Evolutionary conservation across 768 basidiomycete genomes (phyloP), one percentile per base, ranked within the genome.

Genomic region (Psilocybe cyanescens): DNA sequence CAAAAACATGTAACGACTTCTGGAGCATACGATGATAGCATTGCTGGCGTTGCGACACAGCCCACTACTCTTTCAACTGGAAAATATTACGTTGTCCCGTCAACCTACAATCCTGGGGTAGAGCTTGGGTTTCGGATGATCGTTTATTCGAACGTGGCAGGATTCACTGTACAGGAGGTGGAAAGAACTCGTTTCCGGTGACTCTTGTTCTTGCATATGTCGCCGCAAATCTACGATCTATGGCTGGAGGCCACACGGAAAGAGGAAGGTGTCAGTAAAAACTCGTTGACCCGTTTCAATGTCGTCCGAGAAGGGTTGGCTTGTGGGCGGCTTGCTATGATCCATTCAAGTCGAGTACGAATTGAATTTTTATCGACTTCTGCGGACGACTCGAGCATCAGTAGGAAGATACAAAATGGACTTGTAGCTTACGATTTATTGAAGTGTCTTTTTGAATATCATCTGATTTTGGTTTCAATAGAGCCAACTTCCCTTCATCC

Each of bases 301-400:
- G 91, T 93, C 14, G 86, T 81, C 45, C 95, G 83, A 8, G 92
- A 88, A 0, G 97, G 96, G 70, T 97, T 98, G 3, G 88, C 90
- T 57, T 79, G 77, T 4, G 92, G 90, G 55, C 83, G 77, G 64
- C 86, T 88, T 17, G 89, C 79, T 60, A 95, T 90, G 51, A 98
- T 86, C 92, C 92, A 94, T 70, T 98, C 89, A 37, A 98, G 78
- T 16, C 94, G 82, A 11, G 79, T 88, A 9, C 86, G 84, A 63
- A 98, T 85, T 11, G 81, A 74, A 17, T 79, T 73, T 72, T 97
- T 97, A 62, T 74, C 71, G 35, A 52, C 49, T 48, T 45, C 55
- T 56, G 33, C 47, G 44, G 1, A 24, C 53, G 33, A 14, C 28
- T 54, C 14, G 37, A 16, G 54, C 12, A 52, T 47, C 24, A 53